Base-by-base conservation (phyloP, 2,329 filamentous ascomycete species). In the Sphaerostilbella broomeana region DNA sequence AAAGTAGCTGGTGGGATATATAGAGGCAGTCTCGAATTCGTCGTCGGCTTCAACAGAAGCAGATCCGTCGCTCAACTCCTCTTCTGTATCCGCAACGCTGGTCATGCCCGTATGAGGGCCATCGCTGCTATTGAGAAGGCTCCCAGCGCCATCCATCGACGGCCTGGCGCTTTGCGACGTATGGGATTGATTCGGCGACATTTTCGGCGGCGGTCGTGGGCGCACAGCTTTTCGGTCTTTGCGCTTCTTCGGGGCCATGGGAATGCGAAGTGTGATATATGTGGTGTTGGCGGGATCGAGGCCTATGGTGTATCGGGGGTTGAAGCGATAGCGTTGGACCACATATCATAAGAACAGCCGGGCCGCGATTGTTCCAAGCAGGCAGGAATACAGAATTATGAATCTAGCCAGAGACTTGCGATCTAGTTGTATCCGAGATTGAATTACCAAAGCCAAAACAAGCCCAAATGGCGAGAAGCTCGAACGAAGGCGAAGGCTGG, bases 1-100 rank as follows among this genome's bases (percentile, higher is more conserved):
- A 44, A 67, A 66, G 31, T 61, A 59, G 40, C 61, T 65, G 22
- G 56, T 52, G 7, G 68, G 57, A 42, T 70, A 70, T 11, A 67
- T 47, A 5, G 69, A 70, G 25, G 66, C 69, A 28, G 42, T 29
- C 15, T 50, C 47, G 19, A 47, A 58, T 34, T 61, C 53, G 28
- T 53, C 48, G 13, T 51, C 60, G 35, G 61, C 52, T n/a, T 53
- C 16, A 5, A 25, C 46, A 15, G 28, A 25, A 12, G 28, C 38
- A 16, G 28, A 20, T 10, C 17, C 31, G 12, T 31, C 33, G 21
- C 20, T 29, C 47, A 15, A 55, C 53, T 57, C 58, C 36, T 63
- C 57, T 35, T 62, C 57, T n/a, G 51, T 56, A 34, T 53, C 51
- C 47, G 54, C 49, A 41, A 64, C 47, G 42, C 59, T 64, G 31